phyloP scores from a whole-genome alignment of 352 stramenopile genomes.

The Globisporangium radiosum region DNA sequence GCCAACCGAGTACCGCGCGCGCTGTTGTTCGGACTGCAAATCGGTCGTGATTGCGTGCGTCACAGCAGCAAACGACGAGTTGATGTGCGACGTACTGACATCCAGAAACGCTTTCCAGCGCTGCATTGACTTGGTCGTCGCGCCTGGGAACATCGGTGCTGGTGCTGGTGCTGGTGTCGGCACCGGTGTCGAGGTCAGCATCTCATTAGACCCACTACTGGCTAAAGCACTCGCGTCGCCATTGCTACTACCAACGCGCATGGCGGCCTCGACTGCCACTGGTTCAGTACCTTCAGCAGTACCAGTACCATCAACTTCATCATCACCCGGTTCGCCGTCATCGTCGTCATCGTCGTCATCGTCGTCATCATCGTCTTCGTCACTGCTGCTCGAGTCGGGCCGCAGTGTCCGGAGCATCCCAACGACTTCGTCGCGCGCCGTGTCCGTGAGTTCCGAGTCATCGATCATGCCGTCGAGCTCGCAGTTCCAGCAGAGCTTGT shows the following conservation, averaged over 20 bases:
- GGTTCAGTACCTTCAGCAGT: slow-evolving; percentile 6
- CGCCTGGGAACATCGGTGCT: slow-evolving; percentile 11
- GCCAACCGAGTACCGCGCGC: slow-evolving; percentile 38
- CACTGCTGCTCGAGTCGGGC: slow-evolving; percentile 13
- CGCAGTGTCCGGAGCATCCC: slow-evolving; percentile 41
- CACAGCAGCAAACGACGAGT: slow-evolving; percentile 33
- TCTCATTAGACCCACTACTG: not conserved
- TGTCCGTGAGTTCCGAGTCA: slow-evolving; percentile 60
- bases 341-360: slow-evolving; percentile 11
- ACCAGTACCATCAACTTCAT: slow-evolving; percentile 6
- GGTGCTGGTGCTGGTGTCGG: not conserved
- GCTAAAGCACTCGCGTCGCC: slow-evolving; percentile 13
- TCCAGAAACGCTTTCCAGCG: slow-evolving; percentile 66
- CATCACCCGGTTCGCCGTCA: slow-evolving; percentile 2
- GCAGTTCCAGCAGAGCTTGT: slow-evolving; percentile 70
- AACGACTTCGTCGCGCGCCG: slow-evolving; percentile 33
- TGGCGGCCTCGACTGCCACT: not conserved
- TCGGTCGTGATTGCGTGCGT: slow-evolving; percentile 49
- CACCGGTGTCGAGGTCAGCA: too few relatives aligned
- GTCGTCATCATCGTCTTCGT: slow-evolving; percentile 11
- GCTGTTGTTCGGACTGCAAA: slow-evolving; percentile 34
- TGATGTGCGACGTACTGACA: slow-evolving; percentile 38
- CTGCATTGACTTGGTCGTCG: slow-evolving; percentile 23
- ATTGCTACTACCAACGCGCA: not conserved
- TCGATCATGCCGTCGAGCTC: slow-evolving; percentile 71